Percentiles rank a stretch among this genome's conserved stretches.
Evolutionary conservation across 805 yeast genomes (phyloP).

Genomic region (Teunomyces funiuensis): DNA sequence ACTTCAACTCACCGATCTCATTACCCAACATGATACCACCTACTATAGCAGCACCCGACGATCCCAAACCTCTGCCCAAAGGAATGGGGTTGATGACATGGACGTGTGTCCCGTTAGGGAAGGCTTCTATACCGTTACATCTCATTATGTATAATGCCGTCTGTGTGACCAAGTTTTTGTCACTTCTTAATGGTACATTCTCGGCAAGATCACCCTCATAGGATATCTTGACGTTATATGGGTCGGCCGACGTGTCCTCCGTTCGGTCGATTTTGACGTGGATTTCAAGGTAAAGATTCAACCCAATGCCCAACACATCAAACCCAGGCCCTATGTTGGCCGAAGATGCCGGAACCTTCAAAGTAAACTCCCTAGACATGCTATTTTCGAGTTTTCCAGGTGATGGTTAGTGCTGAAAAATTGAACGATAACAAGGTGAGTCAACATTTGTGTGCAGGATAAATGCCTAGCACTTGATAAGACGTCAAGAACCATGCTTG

Average conservation of each 20-base stretch:
- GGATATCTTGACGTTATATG: slow-evolving; percentile 64
- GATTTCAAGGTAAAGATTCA: slow-evolving; percentile 70
- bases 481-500: background rate
- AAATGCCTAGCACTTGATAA: background rate
- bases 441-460: background rate
- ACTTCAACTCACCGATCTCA: slow-evolving; percentile 71
- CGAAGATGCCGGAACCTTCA: slow-evolving; percentile 91
- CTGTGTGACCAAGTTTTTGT: slow-evolving; percentile 82
- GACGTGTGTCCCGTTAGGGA: slow-evolving; percentile 82
- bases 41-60: slow-evolving; percentile 97
- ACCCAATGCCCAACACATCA: slow-evolving; percentile 92
- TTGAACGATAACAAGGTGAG: slow-evolving; percentile 3
- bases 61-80: slow-evolving; percentile 94
- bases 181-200: slow-evolving; percentile 75
- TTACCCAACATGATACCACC: slow-evolving; percentile 93
- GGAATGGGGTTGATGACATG: slow-evolving; percentile 91
- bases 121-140: slow-evolving; percentile 70
- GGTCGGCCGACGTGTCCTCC: slow-evolving; percentile 50
- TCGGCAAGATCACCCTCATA: slow-evolving; percentile 83
- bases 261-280: slow-evolving; percentile 62
- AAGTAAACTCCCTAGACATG: slow-evolving; percentile 36
- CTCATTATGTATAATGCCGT: slow-evolving; percentile 90
- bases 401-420: slow-evolving; percentile 1
- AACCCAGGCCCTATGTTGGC: slow-evolving; percentile 99
- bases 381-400: background rate